Evolutionary conservation across 2,329 filamentous ascomycete genomes (phyloP).

Genomic region (Claviceps pazoutovae): DNA sequence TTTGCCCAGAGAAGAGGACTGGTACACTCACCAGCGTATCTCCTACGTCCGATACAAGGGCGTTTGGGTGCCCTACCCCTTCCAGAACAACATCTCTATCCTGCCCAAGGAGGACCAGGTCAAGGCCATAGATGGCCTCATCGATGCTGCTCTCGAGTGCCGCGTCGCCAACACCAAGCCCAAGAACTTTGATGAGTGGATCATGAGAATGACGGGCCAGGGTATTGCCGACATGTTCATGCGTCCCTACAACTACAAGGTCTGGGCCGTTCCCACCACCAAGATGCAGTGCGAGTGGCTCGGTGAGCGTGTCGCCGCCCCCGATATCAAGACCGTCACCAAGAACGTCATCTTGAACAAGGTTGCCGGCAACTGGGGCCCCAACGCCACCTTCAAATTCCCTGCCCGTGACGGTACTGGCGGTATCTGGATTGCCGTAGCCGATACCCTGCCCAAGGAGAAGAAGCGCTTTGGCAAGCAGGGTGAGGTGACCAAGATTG

Average conservation of each 20-base stretch:
- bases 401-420: slow-evolving; percentile 89
- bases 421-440: slow-evolving; percentile 97
- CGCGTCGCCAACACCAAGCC: slow-evolving; percentile 85
- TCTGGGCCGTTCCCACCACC: slow-evolving; percentile 95
- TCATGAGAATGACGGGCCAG: slow-evolving; percentile 76
- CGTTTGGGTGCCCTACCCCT: slow-evolving; percentile 95
- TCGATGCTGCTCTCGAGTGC: slow-evolving; percentile 79
- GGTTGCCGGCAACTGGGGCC: slow-evolving; percentile 93
- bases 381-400: slow-evolving; percentile 97
- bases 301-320: slow-evolving; percentile 93
- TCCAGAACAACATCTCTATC: slow-evolving; percentile 99
- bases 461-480: slow-evolving; percentile 84
- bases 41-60: slow-evolving; percentile 97
- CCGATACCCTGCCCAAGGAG: slow-evolving; percentile 79
- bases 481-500: slow-evolving; percentile 72
- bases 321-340: slow-evolving; percentile 85
- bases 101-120: slow-evolving; percentile 95
- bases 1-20: slow-evolving; percentile 83
- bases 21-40: slow-evolving; percentile 96
- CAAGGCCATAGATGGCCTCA: slow-evolving; percentile 84
- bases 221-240: slow-evolving; percentile 94
- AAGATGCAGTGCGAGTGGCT: slow-evolving; percentile 99
- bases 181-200: slow-evolving; percentile 97
- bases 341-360: slow-evolving; percentile 94
- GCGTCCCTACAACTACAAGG: slow-evolving; percentile 99